phyloP scores from a whole-genome alignment of 1,284 basidiomycete genomes.

The Testicularia cyperi region DNA sequence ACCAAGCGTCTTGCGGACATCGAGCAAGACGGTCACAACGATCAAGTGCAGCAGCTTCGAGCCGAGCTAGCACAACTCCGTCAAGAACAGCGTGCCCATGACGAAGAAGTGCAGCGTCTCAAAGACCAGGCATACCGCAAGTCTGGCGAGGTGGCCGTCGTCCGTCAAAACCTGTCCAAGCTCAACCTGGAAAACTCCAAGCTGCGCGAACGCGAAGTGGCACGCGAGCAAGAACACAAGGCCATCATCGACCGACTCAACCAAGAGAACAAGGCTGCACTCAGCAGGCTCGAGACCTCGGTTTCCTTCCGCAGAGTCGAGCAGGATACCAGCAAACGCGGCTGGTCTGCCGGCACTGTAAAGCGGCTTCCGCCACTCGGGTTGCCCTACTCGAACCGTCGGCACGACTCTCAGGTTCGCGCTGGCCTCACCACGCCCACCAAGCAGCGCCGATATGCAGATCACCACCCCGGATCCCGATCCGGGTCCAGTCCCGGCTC shows the following conservation, averaged over 20 bases:
- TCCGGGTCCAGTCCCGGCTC: too few species aligned
- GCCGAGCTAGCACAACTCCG: conserved; percentile 27
- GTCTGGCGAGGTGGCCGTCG: conserved; percentile 44
- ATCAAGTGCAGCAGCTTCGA: conserved; percentile 14
- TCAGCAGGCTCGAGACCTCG: conserved; percentile 44
- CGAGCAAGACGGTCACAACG: not conserved
- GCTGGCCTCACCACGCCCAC: conserved; percentile 36
- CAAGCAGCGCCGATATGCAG: conserved; percentile 23
- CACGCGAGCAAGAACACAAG: conserved; percentile 37
- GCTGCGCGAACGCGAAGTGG: conserved; percentile 33
- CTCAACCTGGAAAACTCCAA: conserved; percentile 37
- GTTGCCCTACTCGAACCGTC: conserved; percentile 12
- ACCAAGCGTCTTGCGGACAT: not conserved
- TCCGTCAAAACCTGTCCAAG: conserved; percentile 43
- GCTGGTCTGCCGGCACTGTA: conserved; percentile 47
- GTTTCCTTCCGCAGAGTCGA: conserved; percentile 48
- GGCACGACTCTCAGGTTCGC: conserved; percentile 27
- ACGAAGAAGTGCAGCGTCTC: conserved; percentile 34
- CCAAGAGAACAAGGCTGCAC: conserved; percentile 35
- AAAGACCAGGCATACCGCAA: conserved; percentile 37
- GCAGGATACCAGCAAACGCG: conserved; percentile 44
- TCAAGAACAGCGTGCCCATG: conserved; percentile 24
- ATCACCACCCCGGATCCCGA: too few species aligned
- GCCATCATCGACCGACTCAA: conserved; percentile 30
- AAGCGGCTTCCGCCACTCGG: conserved; percentile 27